Conservation (phyloP, 2,329 filamentous ascomycete species). For the Fonsecaea pedrosoi region DNA sequence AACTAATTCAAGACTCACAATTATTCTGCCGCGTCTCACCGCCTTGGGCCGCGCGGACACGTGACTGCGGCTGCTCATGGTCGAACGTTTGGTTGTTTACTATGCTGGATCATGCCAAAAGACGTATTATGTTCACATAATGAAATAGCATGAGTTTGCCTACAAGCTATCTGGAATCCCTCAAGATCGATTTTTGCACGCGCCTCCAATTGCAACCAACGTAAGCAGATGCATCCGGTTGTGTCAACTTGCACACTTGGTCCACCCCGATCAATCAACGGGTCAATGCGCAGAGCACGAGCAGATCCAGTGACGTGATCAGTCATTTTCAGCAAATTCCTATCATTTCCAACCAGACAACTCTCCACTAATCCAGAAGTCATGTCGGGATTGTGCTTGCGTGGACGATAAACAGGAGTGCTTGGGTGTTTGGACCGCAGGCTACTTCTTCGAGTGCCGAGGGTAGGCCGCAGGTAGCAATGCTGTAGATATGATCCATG, state of each 20-base stretch:
- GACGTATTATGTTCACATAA: too few species aligned
- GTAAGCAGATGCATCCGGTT: background rate
- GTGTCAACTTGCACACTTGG: background rate
- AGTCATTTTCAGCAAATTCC: background rate
- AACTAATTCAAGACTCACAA: background rate
- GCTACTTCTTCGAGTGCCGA: background rate
- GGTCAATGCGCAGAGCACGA: background rate
- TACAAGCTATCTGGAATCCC: too few species aligned
- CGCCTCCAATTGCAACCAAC: background rate
- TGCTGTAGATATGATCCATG: background rate
- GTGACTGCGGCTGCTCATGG: background rate
- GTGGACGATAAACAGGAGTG: background rate
- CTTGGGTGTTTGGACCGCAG: background rate
- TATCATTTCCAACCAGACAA: background rate
- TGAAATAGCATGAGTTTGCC: too few species aligned
- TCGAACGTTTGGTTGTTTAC: too few species aligned
- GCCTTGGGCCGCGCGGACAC: background rate
- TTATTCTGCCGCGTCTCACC: slow-evolving; percentile 28
- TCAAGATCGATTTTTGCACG: too few species aligned
- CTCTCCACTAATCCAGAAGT: background rate
- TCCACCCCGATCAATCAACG: background rate
- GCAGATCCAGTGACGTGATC: background rate
- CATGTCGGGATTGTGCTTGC: background rate
- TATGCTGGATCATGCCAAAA: too few species aligned
- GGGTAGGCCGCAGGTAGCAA: background rate